Evolutionary conservation across 2,329 filamentous ascomycete genomes (phyloP), one percentile per base, ranked within the genome.

Genomic region (Aspergillus bombycis): DNA sequence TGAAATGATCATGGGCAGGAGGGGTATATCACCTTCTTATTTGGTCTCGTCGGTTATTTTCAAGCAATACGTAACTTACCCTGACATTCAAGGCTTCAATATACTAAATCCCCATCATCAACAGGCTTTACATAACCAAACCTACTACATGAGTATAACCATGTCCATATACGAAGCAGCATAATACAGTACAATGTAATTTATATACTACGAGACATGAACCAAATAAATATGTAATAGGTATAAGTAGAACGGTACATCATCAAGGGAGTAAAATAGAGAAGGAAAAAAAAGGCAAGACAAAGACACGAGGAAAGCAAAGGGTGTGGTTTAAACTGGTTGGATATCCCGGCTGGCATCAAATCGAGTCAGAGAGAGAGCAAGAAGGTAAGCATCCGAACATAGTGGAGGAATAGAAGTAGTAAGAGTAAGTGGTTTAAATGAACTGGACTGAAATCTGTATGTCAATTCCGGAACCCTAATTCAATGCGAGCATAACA

Each of bases 401-500:
- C 28, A 52, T n/a, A 32, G 28, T 52, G 30, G 45, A 26, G 28
- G 23, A 21, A 30, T 45, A 28, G 38, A 41, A 41, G 38, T 48
- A 48, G 45, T 14, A 48, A 23, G 9, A 46, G 41, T 43, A 48
- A 16, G 45, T 26, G 21, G 60, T 56, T 56, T 62, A 54, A 23
- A 53, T 62, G 56, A 62, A 52, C 21, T 62, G 61, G 61, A 59
- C 48, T 52, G 48, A 36, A 55, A 55, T 55, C 32, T 26, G 52
- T 23, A 32, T 23, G 32, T 55, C 52, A 55, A 55, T 55, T 55
- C 52, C 34, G 32, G 21, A 38, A 55, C 34, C 52, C 52, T 55
- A 55, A 55, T 55, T 38, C 52, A 55, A 55, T 41, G 52, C 52
- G 32, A 55, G 32, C n/a, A 38, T 28, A 55, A 55, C 52, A 55